Evolutionary conservation across 192 early-diverging fungal genomes (phyloP).

Genomic region (Gorgonomyces haynaldii): DNA sequence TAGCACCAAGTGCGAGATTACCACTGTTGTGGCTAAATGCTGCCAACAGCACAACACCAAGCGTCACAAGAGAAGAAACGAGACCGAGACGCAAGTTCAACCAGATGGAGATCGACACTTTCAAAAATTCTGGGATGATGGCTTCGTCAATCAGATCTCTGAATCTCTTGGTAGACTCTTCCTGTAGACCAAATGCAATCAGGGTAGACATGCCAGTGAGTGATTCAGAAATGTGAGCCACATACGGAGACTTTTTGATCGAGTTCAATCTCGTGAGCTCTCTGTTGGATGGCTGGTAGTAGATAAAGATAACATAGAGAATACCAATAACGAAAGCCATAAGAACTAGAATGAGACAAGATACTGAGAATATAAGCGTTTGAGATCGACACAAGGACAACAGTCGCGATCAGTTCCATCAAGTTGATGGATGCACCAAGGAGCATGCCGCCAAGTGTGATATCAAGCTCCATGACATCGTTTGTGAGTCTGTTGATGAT

Average conservation of each 20-base stretch:
- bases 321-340: conserved; percentile 4
- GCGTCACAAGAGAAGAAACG: not conserved
- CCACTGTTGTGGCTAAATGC: not conserved
- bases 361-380: not conserved
- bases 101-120: conserved; percentile 10
- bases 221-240: conserved; percentile 25
- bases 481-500: conserved; percentile 38
- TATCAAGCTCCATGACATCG: too few relatives aligned
- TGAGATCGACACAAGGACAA: not conserved
- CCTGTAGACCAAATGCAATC: conserved; percentile 9
- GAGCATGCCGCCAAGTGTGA: too few relatives aligned
- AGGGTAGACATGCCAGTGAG: conserved; percentile 24
- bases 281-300: conserved; percentile 18
- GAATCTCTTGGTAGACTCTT: conserved; percentile 5
- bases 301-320: conserved; percentile 12
- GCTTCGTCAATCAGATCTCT: conserved; percentile 6
- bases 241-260: conserved; percentile 18
- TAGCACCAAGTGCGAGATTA: not conserved
- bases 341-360: conserved; percentile 6
- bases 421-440: too few relatives aligned
- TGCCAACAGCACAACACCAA: not conserved
- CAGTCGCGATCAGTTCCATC: too few relatives aligned
- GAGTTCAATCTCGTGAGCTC: conserved; percentile 22
- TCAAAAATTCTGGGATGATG: conserved; percentile 8
- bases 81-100: conserved; percentile 8